These are phyloP conservation scores for Beauveria sp. DNA, from an alignment of 2,329 filamentous ascomycete species.

Conservation along the genomic window DNA sequence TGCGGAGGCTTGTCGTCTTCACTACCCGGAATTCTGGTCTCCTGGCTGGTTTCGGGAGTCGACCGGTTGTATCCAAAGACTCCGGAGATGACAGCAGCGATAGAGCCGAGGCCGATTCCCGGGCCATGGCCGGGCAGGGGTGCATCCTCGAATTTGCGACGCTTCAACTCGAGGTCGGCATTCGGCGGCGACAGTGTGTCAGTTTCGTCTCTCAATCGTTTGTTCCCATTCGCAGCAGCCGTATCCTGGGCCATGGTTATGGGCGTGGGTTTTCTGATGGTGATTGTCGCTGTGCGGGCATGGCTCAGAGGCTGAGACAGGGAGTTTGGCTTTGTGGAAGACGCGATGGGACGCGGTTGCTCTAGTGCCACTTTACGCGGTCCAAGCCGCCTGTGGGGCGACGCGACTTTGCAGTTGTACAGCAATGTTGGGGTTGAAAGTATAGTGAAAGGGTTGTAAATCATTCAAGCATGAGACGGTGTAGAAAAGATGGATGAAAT, in stretches of 20 bases:
- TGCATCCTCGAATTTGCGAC: neutral
- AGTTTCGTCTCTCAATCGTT: conserved; percentile 2
- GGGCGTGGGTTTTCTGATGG: neutral
- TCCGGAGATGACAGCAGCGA: conserved; percentile 25
- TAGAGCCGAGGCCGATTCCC: conserved; percentile 14
- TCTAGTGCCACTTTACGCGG: conserved; percentile 8
- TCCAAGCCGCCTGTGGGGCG: neutral
- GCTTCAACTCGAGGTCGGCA: conserved; percentile 6
- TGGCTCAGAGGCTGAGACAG: neutral
- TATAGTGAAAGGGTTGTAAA: too few species aligned
- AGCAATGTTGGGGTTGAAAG: neutral
- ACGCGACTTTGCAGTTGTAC: neutral
- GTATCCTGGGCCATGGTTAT: neutral
- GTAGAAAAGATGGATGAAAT: neutral
- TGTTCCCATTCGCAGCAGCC: neutral
- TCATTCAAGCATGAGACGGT: too few species aligned
- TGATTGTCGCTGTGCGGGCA: neutral
- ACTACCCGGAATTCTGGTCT: neutral
- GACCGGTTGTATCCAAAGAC: conserved; percentile 19
- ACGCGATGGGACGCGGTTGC: conserved; percentile 8
- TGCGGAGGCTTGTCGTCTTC: conserved; percentile 5
- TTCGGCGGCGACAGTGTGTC: conserved; percentile 7
- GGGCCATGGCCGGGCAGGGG: neutral
- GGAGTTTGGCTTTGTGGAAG: neutral
- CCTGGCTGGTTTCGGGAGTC: conserved; percentile 5